These are phyloP conservation scores for Thalassiosira allenii DNA, from an alignment of 352 stramenopile species.

Conservation along the genomic window DNA sequence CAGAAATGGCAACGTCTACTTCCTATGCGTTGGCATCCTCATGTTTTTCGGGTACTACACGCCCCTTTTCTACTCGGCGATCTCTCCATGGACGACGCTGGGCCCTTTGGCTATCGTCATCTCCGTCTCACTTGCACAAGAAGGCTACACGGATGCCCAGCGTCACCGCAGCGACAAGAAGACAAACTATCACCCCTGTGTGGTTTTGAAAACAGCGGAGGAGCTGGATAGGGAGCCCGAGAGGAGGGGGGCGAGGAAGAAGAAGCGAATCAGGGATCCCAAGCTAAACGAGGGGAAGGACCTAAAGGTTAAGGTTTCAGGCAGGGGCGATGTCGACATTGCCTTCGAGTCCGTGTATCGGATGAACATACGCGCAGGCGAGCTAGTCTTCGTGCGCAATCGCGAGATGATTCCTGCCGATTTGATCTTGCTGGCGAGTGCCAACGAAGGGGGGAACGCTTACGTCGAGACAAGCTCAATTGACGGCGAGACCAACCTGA, in stretches of 20 bases:
- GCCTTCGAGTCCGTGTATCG: conserved; percentile 75
- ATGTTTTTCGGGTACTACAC: conserved; percentile 91
- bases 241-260: conserved; percentile 40
- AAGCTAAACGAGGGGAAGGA: conserved; percentile 67
- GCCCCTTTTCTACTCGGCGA: conserved; percentile 79
- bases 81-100: conserved; percentile 86
- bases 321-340: conserved; percentile 47
- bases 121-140: conserved; percentile 83
- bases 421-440: conserved; percentile 86
- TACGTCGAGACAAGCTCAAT: conserved; percentile 92
- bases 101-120: conserved; percentile 86
- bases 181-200: conserved; percentile 83
- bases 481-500: conserved; percentile 92
- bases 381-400: conserved; percentile 86
- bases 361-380: conserved; percentile 84
- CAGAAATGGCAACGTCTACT: conserved; percentile 96
- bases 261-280: conserved; percentile 48
- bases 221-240: conserved; percentile 54
- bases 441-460: conserved; percentile 73
- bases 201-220: conserved; percentile 69
- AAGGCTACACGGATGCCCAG: conserved; percentile 84
- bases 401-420: conserved; percentile 88
- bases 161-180: conserved; percentile 85
- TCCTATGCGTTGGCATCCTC: conserved; percentile 93
- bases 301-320: conserved; percentile 54